A percentile compares a stretch with the other conserved stretches of the same genome.
Conservation (phyloP, 768 basidiomycete species). For the Tricholoma matsutake region DNA sequence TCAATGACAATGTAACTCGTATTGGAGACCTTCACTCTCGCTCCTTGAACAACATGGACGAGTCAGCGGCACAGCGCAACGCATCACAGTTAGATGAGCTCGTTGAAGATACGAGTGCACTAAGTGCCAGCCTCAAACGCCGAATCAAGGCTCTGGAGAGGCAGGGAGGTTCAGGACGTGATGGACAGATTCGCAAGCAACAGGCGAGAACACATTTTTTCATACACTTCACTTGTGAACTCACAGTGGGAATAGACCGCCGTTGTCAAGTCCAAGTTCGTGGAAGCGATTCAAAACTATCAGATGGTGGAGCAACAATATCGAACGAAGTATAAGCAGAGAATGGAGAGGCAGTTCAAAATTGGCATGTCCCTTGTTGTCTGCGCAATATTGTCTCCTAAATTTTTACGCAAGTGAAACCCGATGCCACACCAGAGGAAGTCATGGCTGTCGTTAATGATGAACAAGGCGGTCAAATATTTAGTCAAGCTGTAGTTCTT, state of each 20-base stretch:
- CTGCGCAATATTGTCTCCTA: neutral
- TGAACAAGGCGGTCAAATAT: conserved; percentile 79
- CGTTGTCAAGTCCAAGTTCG: conserved; percentile 71
- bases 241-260: conserved; percentile 40
- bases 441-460: conserved; percentile 84
- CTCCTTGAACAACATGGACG: conserved; percentile 75
- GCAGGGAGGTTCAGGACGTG: conserved; percentile 61
- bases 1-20: conserved; percentile 65
- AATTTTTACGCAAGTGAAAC: conserved; percentile 63
- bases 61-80: conserved; percentile 57
- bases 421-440: conserved; percentile 89
- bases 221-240: neutral
- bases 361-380: conserved; percentile 52
- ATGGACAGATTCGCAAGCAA: conserved; percentile 72
- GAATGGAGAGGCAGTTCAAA: conserved; percentile 83
- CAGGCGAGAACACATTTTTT: conserved; percentile 45
- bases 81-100: conserved; percentile 64
- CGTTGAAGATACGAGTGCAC: conserved; percentile 65
- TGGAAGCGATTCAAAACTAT: conserved; percentile 83
- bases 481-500: conserved; percentile 76
- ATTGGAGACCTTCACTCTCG: conserved; percentile 75
- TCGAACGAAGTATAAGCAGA: conserved; percentile 72
- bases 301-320: conserved; percentile 81
- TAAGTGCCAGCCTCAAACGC: conserved; percentile 67
- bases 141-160: conserved; percentile 71